Evolutionary conservation across 768 basidiomycete genomes (phyloP).

Genomic region (Kwoniella mangroviensis): DNA sequence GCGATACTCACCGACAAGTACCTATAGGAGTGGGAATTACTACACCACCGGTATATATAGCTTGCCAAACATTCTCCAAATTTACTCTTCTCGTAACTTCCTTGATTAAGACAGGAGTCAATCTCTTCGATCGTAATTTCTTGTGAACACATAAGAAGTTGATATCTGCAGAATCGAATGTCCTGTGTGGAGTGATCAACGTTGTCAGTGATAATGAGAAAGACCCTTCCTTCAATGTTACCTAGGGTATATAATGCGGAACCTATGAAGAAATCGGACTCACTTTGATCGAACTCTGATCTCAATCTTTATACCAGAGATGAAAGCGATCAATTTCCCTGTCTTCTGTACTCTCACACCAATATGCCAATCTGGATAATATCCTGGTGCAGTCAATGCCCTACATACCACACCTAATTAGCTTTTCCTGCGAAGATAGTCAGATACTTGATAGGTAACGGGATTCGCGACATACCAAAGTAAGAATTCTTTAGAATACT

Average conservation of each 20-base stretch:
- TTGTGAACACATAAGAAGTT: conserved; percentile 98
- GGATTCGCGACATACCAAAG: conserved; percentile 85
- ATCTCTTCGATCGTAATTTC: conserved; percentile 90
- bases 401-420: conserved; percentile 59
- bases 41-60: conserved; percentile 93
- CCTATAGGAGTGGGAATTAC: conserved; percentile 92
- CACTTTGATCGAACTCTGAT: conserved; percentile 84
- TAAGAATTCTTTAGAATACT: conserved; percentile 92
- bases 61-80: conserved; percentile 89
- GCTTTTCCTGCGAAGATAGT: too few relatives aligned
- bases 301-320: conserved; percentile 85
- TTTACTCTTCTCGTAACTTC: conserved; percentile 93
- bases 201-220: not conserved
- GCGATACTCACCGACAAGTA: conserved; percentile 69
- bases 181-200: conserved; percentile 58
- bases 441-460: too few relatives aligned
- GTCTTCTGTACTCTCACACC: conserved; percentile 89
- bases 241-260: too few relatives aligned
- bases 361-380: conserved; percentile 90
- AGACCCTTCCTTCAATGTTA: too few relatives aligned
- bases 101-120: conserved; percentile 95
- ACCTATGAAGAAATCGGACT: conserved; percentile 48
- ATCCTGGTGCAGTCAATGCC: conserved; percentile 94
- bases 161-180: conserved; percentile 80
- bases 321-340: conserved; percentile 94